Evolutionary conservation across 225 moss, liverwort and hornwort species (phyloP).

Genomic region (Physcomitrium patens): DNA sequence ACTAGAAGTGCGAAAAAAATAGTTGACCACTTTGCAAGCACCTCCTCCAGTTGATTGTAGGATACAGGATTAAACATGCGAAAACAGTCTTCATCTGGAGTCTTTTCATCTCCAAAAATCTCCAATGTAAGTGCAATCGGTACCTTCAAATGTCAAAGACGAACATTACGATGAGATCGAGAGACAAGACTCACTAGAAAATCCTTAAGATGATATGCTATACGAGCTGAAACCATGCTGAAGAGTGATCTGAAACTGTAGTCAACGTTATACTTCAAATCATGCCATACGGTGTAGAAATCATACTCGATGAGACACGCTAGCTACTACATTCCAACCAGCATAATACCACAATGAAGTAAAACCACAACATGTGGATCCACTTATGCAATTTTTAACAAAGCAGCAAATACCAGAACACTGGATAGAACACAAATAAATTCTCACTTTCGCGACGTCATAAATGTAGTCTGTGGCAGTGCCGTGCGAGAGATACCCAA

Average conservation of each 20-base stretch:
- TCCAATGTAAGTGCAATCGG: constrained; percentile 58
- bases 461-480: constrained; percentile 94
- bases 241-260: constrained; percentile 2
- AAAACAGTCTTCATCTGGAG: constrained; percentile 68
- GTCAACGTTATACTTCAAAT: neutral
- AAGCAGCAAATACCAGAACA: neutral
- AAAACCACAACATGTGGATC: neutral
- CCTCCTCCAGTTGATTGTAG: constrained; percentile 44
- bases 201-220: neutral
- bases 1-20: constrained; percentile 59
- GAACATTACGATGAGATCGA: constrained; percentile 21
- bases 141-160: constrained; percentile 36
- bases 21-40: constrained; percentile 56
- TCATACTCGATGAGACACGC: neutral
- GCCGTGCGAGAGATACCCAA: constrained; percentile 90
- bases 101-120: constrained; percentile 61
- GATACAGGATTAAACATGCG: constrained; percentile 68
- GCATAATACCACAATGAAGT: constrained; percentile 10
- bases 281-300: neutral
- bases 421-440: neutral
- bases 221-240: neutral
- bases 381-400: neutral
- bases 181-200: neutral
- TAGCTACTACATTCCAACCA: neutral
- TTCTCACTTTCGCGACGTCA: constrained; percentile 63